Evolutionary conservation across 164 flowering plant species (phyloP).

Genomic region (Chimonanthus salicifolius): DNA sequence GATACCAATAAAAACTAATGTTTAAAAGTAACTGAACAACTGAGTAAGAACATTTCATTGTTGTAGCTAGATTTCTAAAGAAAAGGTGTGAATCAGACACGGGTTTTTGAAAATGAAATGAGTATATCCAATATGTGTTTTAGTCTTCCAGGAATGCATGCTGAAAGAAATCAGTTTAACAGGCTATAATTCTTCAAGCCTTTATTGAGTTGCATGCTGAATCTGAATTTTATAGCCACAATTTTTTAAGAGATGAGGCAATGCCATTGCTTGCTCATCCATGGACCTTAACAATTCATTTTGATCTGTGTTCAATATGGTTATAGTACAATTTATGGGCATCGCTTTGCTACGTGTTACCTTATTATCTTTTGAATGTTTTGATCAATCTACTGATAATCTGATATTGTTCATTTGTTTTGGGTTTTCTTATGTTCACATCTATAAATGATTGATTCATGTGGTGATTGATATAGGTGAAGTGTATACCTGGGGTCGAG

Average conservation of each 20-base stretch:
- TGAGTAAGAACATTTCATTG: too few species aligned
- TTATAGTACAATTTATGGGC: neutral
- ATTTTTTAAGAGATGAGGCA: too few species aligned
- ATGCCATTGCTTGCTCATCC: neutral
- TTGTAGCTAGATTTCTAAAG: too few species aligned
- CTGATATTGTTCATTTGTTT: neutral
- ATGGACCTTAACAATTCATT: neutral
- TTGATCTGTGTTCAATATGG: neutral
- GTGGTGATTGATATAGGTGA: constrained; percentile 43
- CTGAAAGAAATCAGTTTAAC: too few species aligned
- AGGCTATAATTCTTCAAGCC: neutral
- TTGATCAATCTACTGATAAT: neutral
- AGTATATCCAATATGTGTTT: too few species aligned
- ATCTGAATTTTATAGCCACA: neutral
- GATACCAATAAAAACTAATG: too few species aligned
- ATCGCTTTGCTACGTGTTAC: neutral
- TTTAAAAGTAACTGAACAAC: too few species aligned
- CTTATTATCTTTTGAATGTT: neutral
- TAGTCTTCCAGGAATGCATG: too few species aligned
- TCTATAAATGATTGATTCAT: neutral
- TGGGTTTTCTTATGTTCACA: neutral
- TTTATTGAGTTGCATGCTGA: neutral
- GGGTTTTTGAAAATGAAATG: too few species aligned
- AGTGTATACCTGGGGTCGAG: constrained; percentile 91
- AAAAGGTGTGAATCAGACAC: too few species aligned